phyloP scores from a whole-genome alignment of 2,329 filamentous ascomycete species.

The Cadophora sp. region DNA sequence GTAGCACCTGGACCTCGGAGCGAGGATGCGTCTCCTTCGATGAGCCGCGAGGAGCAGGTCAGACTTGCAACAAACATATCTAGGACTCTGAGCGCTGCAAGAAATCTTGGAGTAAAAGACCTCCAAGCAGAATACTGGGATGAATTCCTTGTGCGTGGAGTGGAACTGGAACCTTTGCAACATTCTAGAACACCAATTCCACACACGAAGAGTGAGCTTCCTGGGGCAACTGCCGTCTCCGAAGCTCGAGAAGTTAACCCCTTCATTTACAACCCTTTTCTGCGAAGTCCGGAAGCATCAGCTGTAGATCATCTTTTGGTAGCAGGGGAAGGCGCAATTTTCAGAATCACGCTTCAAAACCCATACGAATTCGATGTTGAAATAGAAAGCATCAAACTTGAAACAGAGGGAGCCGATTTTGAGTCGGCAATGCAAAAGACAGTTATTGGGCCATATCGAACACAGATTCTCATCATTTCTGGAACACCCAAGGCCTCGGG shows the following conservation, averaged over 20 bases:
- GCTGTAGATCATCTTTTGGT: constrained; percentile 74
- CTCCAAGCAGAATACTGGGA: constrained; percentile 93
- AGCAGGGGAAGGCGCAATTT: constrained; percentile 77
- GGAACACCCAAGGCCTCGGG: constrained; percentile 74
- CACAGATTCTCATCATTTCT: constrained; percentile 76
- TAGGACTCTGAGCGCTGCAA: constrained; percentile 80
- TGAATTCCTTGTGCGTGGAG: constrained; percentile 84
- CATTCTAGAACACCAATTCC: constrained; percentile 68
- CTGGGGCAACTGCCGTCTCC: constrained; percentile 49
- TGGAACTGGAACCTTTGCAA: constrained; percentile 71
- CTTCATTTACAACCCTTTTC: constrained; percentile 94
- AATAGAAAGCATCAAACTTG: constrained; percentile 80
- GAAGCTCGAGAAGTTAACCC: constrained; percentile 66
- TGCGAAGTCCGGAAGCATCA: constrained; percentile 69
- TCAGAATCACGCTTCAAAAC: constrained; percentile 88
- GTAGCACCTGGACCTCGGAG: constrained; percentile 74
- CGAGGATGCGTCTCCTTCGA: constrained; percentile 72
- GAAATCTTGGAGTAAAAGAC: constrained; percentile 72
- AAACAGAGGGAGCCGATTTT: constrained; percentile 76
- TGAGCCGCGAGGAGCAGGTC: constrained; percentile 83
- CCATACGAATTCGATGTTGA: constrained; percentile 93
- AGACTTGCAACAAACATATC: constrained; percentile 85
- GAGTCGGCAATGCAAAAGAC: constrained; percentile 69
- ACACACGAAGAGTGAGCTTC: constrained; percentile 62
- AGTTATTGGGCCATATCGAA: constrained; percentile 79